Conservation (phyloP, 352 stramenopile species). For the Phytophthora sansomeana region DNA sequence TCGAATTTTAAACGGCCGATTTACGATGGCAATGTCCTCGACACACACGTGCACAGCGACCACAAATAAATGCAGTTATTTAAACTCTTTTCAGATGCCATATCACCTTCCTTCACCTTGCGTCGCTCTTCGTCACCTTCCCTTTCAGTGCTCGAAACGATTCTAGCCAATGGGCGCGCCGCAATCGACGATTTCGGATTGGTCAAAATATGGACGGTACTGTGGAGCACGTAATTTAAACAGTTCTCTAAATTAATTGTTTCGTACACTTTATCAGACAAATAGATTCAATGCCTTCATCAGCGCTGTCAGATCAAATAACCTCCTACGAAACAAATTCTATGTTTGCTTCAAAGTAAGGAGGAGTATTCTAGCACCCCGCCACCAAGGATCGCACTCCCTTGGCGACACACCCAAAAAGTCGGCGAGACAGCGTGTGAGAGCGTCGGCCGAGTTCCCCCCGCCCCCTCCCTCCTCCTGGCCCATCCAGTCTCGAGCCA, state of each 20-base stretch:
- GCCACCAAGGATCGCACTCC: conserved; percentile 20
- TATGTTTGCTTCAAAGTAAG: no score
- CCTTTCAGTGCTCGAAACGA: not conserved
- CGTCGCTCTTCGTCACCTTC: not conserved
- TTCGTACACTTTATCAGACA: no score
- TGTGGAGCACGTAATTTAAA: no score
- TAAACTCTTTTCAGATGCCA: no score
- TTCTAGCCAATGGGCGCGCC: not conserved
- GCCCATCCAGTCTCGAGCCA: not conserved
- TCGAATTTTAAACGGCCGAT: conserved; percentile 34
- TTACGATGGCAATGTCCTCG: not conserved
- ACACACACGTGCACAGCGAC: not conserved
- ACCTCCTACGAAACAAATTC: no score
- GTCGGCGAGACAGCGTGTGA: conserved; percentile 16
- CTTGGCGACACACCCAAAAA: conserved; percentile 29
- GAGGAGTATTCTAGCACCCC: not conserved
- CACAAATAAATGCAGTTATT: not conserved
- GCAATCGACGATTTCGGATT: conserved; percentile 10
- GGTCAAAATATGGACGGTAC: conserved; percentile 12
- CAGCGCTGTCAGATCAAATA: no score
- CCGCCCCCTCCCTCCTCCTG: conserved; percentile 6
- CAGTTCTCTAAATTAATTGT: no score
- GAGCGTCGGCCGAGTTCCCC: conserved; percentile 5
- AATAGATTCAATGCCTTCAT: no score
- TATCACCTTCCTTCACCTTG: no score